Base-by-base conservation (phyloP, 768 basidiomycete species). In the Cyathus striatus region DNA sequence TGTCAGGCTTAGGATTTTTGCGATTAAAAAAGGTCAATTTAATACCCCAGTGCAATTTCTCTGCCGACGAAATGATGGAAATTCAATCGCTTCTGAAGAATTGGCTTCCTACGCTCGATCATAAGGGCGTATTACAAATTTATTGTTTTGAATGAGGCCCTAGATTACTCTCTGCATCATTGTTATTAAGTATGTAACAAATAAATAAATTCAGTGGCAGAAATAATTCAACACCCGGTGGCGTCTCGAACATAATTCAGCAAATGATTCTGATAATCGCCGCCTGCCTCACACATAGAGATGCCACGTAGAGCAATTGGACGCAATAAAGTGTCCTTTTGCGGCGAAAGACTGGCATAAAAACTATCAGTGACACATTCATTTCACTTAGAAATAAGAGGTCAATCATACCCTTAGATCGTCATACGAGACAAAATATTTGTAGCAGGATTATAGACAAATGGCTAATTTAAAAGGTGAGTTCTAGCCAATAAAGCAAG, bases 251-350 rank as follows among this genome's bases (percentile, higher is more conserved):
- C 70, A 4, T 72, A 66, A 40, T 71, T 53, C 12, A 76, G 46
- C 32, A 78, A 59, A 47, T 71, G 69, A 35, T 70, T 61, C 14
- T 78, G 45, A 44, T n/a, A n/a, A n/a, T n/a, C 63, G n/a, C n/a
- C n/a, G n/a, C n/a, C n/a, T n/a, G n/a, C n/a, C n/a, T n/a, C n/a
- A n/a, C n/a, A n/a, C n/a, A 83, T 78, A 1, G 79, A 59, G 55
- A 86, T 86, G 3, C 86, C 86, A 47, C 64, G 67, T 23, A 88
- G 59, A 4, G 69, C 67, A 3, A 56, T 59, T 16, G 60, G 46
- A 44, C 68, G 66, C n/a, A 53, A 87, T 81, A 61, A 75, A 87
- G 5, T 56, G 47, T 53, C 85, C 75, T 72, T 86, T 76, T 38
- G 69, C 70, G 16, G 64, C 55, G 45, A 72, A 69, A 44, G 69